Evolutionary conservation across 345 rosid species (phyloP).

Genomic region (Salix dunnii): DNA sequence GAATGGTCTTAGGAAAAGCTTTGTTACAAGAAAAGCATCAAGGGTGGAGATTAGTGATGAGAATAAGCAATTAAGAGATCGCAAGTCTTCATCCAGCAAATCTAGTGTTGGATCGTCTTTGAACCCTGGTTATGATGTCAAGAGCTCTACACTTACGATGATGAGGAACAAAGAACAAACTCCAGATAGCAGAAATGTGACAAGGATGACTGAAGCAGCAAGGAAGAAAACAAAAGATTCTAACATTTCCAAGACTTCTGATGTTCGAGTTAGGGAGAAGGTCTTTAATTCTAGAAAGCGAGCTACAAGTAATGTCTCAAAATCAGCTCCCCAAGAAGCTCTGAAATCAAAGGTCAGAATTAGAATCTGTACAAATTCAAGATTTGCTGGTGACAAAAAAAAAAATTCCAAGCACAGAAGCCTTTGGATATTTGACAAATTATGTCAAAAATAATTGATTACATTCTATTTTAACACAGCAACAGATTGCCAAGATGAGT

Average conservation of each 20-base stretch:
- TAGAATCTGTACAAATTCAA: conserved; percentile 8
- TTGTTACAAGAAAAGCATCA: conserved; percentile 50
- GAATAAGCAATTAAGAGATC: conserved; percentile 21
- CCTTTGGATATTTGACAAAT: not conserved
- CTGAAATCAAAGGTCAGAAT: conserved; percentile 43
- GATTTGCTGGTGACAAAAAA: not conserved
- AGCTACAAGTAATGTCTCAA: conserved; percentile 13
- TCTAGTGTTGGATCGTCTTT: conserved; percentile 56
- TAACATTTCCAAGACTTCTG: conserved; percentile 18
- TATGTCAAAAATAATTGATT: not conserved
- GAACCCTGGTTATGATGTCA: conserved; percentile 14
- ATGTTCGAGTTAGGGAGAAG: conserved; percentile 13
- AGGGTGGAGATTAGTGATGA: conserved; percentile 35
- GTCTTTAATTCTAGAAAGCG: conserved; percentile 13
- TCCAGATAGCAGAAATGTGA: conserved; percentile 42
- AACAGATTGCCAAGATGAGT: not conserved
- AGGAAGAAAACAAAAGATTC: conserved; percentile 22
- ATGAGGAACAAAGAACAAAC: conserved; percentile 33
- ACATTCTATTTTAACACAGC: not conserved
- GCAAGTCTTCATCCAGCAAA: conserved; percentile 41
- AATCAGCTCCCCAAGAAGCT: conserved; percentile 17
- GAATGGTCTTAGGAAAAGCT: conserved; percentile 47
- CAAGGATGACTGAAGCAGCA: conserved; percentile 23
- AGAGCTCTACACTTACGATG: conserved; percentile 8
- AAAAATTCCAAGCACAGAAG: not conserved